These are phyloP conservation scores for Xerocomus amazonicus DNA, from an alignment of 1,284 basidiomycete genomes.

Conservation along the genomic window DNA sequence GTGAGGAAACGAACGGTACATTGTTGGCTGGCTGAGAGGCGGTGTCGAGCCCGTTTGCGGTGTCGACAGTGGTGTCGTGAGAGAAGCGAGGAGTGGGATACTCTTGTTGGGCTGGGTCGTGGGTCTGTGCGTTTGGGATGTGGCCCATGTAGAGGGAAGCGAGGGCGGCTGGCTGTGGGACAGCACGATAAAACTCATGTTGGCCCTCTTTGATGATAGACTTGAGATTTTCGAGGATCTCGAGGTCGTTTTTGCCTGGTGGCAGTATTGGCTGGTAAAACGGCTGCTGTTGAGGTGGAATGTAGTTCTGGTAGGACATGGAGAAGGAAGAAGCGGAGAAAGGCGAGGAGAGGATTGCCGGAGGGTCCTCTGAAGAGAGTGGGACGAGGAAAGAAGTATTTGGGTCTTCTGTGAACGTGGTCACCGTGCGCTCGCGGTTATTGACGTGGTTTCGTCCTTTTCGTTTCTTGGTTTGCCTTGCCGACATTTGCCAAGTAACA, in stretches of 20 bases:
- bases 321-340: conserved; percentile 31
- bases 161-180: conserved; percentile 60
- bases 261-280: conserved; percentile 32
- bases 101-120: conserved; percentile 36
- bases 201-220: conserved; percentile 64
- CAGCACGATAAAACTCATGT: conserved; percentile 62
- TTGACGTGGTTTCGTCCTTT: conserved; percentile 50
- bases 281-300: conserved; percentile 27
- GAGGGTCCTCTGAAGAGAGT: conserved; percentile 45
- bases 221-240: conserved; percentile 69
- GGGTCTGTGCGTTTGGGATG: conserved; percentile 28
- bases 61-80: conserved; percentile 8
- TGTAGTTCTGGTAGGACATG: conserved; percentile 30
- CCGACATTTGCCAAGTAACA: conserved; percentile 40
- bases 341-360: conserved; percentile 29
- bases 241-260: conserved; percentile 58
- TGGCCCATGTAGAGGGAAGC: conserved; percentile 60
- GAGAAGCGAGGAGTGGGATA: conserved; percentile 10
- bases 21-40: conserved; percentile 19
- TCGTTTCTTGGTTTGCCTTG: conserved; percentile 58
- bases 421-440: conserved; percentile 61
- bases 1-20: conserved; percentile 20
- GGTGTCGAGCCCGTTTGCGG: conserved; percentile 10
- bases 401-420: conserved; percentile 55
- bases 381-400: conserved; percentile 47